Conservation (phyloP, 2,329 filamentous ascomycete genomes). For the Biscogniauxia marginata region DNA sequence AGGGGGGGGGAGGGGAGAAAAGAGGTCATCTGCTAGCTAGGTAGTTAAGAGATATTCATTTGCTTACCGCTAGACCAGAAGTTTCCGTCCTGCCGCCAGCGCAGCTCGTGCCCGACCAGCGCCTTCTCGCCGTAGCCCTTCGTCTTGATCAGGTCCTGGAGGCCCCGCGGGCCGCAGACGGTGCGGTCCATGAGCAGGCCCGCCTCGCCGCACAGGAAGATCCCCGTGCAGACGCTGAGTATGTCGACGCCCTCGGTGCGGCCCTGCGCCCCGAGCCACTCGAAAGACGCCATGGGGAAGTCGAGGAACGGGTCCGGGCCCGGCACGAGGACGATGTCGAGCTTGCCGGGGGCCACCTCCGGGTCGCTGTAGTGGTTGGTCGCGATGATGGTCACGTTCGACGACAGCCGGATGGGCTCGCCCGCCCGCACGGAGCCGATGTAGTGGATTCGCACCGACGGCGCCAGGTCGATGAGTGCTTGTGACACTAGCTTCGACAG, state of each 20-base stretch:
- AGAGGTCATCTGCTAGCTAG: constrained; percentile 9
- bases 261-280: constrained; percentile 44
- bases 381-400: constrained; percentile 37
- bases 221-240: constrained; percentile 51
- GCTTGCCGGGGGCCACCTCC: constrained; percentile 47
- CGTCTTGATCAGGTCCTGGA: constrained; percentile 40
- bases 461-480: constrained; percentile 41
- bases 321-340: constrained; percentile 52
- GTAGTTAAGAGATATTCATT: no score
- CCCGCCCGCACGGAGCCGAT: constrained; percentile 41
- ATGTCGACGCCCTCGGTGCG: constrained; percentile 43
- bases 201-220: constrained; percentile 47
- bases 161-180: constrained; percentile 46
- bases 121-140: constrained; percentile 38
- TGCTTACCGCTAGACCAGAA: constrained; percentile 55
- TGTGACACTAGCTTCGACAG: constrained; percentile 35
- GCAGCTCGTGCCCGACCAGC: constrained; percentile 44
- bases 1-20: background rate
- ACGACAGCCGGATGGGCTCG: constrained; percentile 41
- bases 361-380: constrained; percentile 45
- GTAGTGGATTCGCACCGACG: constrained; percentile 44
- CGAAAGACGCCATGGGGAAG: constrained; percentile 30
- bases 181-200: constrained; percentile 46
- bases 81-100: constrained; percentile 53
- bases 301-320: constrained; percentile 43